These are phyloP conservation scores for Coccinonectria pachysandricola DNA, from an alignment of 2,329 filamentous ascomycete genomes.

Conservation along the genomic window DNA sequence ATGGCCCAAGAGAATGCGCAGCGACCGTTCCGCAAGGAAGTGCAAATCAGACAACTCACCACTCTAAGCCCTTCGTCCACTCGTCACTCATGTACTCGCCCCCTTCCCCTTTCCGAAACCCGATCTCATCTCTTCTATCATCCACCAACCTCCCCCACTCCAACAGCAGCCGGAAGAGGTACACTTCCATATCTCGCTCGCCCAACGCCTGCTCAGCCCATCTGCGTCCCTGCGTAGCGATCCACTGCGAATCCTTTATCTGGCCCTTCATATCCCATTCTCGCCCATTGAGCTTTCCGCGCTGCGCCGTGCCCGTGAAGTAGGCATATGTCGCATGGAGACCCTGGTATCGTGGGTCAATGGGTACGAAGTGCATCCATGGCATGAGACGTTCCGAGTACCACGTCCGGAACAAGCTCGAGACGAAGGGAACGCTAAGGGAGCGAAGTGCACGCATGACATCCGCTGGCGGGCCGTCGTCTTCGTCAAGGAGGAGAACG, in stretches of 20 bases:
- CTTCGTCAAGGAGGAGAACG: conserved; percentile 62
- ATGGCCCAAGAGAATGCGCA: too few relatives aligned
- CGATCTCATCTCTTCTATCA: conserved; percentile 42
- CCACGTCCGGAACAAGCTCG: conserved; percentile 68
- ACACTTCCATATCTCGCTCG: conserved; percentile 69
- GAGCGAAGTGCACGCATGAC: conserved; percentile 58
- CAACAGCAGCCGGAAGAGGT: conserved; percentile 65
- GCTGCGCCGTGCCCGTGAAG: conserved; percentile 49
- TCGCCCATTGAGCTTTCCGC: conserved; percentile 32
- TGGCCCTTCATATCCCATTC: conserved; percentile 38
- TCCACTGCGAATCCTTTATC: conserved; percentile 46
- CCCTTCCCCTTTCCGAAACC: conserved; percentile 20
- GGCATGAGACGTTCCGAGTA: conserved; percentile 62
- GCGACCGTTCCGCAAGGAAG: too few relatives aligned
- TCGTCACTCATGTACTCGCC: conserved; percentile 20
- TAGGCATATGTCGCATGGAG: conserved; percentile 66
- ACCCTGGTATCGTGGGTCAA: conserved; percentile 63
- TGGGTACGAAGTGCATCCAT: conserved; percentile 73
- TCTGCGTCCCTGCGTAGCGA: conserved; percentile 52
- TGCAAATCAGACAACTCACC: too few relatives aligned
- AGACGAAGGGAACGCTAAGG: conserved; percentile 57
- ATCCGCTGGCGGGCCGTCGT: conserved; percentile 49
- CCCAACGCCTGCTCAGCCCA: conserved; percentile 56
- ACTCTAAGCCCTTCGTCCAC: conserved; percentile 19
- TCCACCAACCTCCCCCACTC: conserved; percentile 67